Base-by-base conservation (phyloP, 2,329 filamentous ascomycete species). In the Parascedosporium putredinis region DNA sequence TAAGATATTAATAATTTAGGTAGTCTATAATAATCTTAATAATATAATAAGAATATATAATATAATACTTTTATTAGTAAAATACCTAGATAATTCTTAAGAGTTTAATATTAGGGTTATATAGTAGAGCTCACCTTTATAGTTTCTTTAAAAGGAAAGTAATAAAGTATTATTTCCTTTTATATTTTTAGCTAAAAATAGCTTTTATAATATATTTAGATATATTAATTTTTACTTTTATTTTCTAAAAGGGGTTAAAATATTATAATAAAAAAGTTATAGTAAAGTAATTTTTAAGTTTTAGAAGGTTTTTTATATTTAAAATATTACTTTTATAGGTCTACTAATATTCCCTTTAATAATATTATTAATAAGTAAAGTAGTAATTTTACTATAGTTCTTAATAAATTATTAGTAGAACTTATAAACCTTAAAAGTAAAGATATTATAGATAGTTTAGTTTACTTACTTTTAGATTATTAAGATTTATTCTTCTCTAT, bases 331-430 rank as follows among this genome's bases (percentile, higher is more conserved):
- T 34, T 7, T 5, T 5, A 40, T 40, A 40, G 9, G 4, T 18
- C 12, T 40, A 16, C 20, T 48, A 45, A 4, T 51, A 33, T 29
- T 25, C 34, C 45, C 44, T 45, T 38, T n/a, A n/a, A n/a, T n/a
- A 27, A 50, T 50, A 34, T 50, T 20, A 24, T 38, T 23, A 20
- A 49, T 49, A 34, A 45, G 25, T 9, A 46, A 24, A 10, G 8
- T 44, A 29, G 23, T 50, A 29, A 51, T 50, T 10, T 22, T 23
- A 40, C 27, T 51, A 33, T 47, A 55, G 7, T 49, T 43, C 5
- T n/a, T 8, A 25, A 55, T 55, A 54, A 55, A 55, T 3, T 45
- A 38, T 12, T 49, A 47, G 43, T 53, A 55, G 23, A 55, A 55
- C 51, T 53, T 12, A 18, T 47, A 51, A 52, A 52, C 2, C 47